Percentiles rank a stretch among this genome's conserved stretches.
Conservation (phyloP, 345 rosid species). For the Sisymbrium irio region DNA sequence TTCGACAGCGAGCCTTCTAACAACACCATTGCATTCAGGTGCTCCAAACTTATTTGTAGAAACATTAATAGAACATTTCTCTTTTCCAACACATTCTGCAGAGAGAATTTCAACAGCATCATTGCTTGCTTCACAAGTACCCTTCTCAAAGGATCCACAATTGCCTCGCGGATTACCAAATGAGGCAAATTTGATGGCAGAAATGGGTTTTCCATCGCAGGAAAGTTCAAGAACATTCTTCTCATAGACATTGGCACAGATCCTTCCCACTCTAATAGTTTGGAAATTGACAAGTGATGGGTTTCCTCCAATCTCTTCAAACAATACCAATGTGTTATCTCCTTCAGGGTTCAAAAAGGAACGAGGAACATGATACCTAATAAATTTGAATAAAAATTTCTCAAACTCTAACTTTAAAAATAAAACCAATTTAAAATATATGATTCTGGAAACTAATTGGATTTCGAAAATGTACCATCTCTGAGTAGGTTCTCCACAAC, state of each 20-base stretch:
- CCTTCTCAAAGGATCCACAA: constrained; percentile 48
- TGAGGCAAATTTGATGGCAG: constrained; percentile 39
- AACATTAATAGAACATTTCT: constrained; percentile 37
- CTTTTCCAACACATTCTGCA: constrained; percentile 49
- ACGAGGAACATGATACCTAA: constrained; percentile 56
- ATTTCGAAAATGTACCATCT: constrained; percentile 36
- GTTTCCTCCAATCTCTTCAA: constrained; percentile 63
- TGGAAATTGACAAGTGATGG: constrained; percentile 36
- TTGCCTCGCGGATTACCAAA: constrained; percentile 48
- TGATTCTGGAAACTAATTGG: not conserved
- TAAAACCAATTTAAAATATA: not conserved
- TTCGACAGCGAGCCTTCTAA: constrained; percentile 47
- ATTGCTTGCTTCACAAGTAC: constrained; percentile 29
- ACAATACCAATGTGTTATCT: constrained; percentile 45
- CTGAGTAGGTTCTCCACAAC: constrained; percentile 55
- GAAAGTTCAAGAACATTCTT: constrained; percentile 45
- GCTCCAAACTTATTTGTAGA: constrained; percentile 38
- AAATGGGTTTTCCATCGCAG: constrained; percentile 39
- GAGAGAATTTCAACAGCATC: constrained; percentile 15
- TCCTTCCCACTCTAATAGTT: constrained; percentile 31
- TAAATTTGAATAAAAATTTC: not conserved
- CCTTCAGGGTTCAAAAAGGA: constrained; percentile 34
- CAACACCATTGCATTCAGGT: constrained; percentile 24
- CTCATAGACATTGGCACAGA: constrained; percentile 42
- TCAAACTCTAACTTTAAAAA: not conserved